A percentile compares a stretch with the other conserved stretches of the same genome.
phyloP scores from a whole-genome alignment of 148 eudicot species.

The Camellia japonica region DNA sequence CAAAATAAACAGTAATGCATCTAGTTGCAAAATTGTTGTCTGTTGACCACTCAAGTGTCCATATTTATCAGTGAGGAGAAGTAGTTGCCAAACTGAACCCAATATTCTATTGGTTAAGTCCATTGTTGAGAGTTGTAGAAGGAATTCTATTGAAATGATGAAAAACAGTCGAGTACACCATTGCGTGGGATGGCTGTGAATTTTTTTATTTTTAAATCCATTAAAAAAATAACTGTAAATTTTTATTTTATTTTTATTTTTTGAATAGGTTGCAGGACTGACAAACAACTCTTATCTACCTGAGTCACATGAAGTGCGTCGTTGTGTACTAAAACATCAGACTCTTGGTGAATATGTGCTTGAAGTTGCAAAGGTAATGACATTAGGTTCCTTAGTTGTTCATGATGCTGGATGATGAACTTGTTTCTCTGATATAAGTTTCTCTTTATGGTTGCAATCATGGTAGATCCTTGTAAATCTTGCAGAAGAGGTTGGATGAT shows the following conservation, averaged over 20 bases:
- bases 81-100: background rate
- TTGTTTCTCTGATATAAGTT: conserved; percentile 1
- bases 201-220: background rate
- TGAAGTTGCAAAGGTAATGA: conserved; percentile 84
- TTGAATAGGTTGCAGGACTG: conserved; percentile 79
- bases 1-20: background rate
- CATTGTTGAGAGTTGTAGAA: background rate
- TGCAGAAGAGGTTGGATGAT: conserved; percentile 89
- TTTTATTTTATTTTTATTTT: background rate
- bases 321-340: conserved; percentile 65
- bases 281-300: conserved; percentile 78
- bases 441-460: conserved; percentile 15
- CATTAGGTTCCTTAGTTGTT: background rate
- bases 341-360: conserved; percentile 78
- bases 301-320: conserved; percentile 81
- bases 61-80: background rate
- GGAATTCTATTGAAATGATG: background rate
- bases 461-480: conserved; percentile 27
- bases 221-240: background rate
- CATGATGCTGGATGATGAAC: background rate
- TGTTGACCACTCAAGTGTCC: background rate
- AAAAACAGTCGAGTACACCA: too few species aligned
- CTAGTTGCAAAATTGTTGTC: background rate
- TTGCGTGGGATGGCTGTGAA: too few species aligned
- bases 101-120: background rate